Evolutionary conservation across 2,329 filamentous ascomycete genomes (phyloP), one percentile per base, ranked within the genome.

Genomic region (Clonostachys sp.): DNA sequence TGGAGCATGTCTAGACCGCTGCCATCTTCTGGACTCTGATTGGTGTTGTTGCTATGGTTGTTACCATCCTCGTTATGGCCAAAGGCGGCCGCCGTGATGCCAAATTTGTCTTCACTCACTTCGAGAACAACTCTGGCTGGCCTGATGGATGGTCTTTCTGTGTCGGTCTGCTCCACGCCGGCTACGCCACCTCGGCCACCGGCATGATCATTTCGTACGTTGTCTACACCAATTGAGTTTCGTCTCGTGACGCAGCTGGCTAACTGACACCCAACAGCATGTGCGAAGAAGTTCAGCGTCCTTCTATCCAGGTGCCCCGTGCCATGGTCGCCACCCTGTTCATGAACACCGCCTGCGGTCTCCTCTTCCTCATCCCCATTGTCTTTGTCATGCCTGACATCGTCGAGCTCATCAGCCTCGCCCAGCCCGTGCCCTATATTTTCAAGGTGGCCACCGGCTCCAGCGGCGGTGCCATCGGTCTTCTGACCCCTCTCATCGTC

Each of bases 191-290:
- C 13, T 89, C 85, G 5, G 86, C 84, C 14, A 89, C 85, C 0
- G 87, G 87, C 66, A 90, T 90, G 86, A 85, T 90, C 50, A 85
- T 89, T 61, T 86, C 82, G 81, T 85, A 68, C 74, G 81, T 73
- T 44, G 8, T 30, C 24, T 44, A 12, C 20, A 17, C 30, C n/a
- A 30, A 30, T 30, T 42, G 16, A 42, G 14, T 7, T 14, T 42
- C 14, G 16, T 42, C 30, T n/a, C 30, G 12, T 24, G 24, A 30
- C 9, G 43, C 38, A 43, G 14, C 16, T 24, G 14, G 16, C 24
- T 30, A 30, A 30, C 43, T 30, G 24, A 30, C 10, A 10, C 12
- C 17, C 34, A 13, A 36, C 50, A 85, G 80, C 52, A 89, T 88
- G 85, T 87, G 83, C 57, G 86, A 89, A 65, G 86, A 89, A 62